These are phyloP conservation scores for Tilletia horrida DNA, from an alignment of 1,284 basidiomycete genomes.

Conservation along the genomic window DNA sequence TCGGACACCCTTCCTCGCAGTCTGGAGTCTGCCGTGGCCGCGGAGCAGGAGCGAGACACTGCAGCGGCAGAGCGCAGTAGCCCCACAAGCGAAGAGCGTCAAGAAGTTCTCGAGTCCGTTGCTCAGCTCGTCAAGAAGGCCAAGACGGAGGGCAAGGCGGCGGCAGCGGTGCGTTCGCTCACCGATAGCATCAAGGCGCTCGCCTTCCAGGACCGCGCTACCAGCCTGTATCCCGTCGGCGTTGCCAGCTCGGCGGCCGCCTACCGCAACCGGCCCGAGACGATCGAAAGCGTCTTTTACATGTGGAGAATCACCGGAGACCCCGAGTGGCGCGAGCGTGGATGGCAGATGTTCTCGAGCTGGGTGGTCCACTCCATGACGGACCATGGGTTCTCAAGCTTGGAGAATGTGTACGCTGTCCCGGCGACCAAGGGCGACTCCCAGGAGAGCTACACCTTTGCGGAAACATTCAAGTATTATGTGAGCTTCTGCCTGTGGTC, in stretches of 20 bases:
- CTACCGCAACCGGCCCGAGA: slow-evolving; percentile 59
- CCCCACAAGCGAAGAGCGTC: neutral
- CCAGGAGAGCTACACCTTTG: slow-evolving; percentile 62
- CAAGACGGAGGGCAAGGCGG: neutral
- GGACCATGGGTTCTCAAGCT: slow-evolving; percentile 56
- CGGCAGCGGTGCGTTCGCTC: neutral
- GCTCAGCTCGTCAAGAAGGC: neutral
- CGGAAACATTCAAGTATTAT: slow-evolving; percentile 59
- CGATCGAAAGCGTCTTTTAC: slow-evolving; percentile 61
- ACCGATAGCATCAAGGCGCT: neutral
- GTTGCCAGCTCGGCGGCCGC: slow-evolving; percentile 32
- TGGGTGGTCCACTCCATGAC: slow-evolving; percentile 59
- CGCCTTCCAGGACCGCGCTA: neutral
- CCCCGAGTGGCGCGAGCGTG: slow-evolving; percentile 61
- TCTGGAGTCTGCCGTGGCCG: neutral
- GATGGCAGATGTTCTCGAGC: slow-evolving; percentile 63
- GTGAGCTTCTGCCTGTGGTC: neutral
- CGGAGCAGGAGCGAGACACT: neutral
- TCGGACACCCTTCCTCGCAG: neutral
- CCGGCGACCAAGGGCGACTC: slow-evolving; percentile 53
- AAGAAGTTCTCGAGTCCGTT: neutral
- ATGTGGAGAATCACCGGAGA: slow-evolving; percentile 63
- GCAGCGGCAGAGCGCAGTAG: neutral
- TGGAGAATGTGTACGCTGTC: slow-evolving; percentile 56
- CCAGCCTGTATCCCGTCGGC: slow-evolving; percentile 41